These are phyloP conservation scores for Symbiodinium pilosum DNA, from an alignment of 73 alveolate genomes.

Conservation along the genomic window DNA sequence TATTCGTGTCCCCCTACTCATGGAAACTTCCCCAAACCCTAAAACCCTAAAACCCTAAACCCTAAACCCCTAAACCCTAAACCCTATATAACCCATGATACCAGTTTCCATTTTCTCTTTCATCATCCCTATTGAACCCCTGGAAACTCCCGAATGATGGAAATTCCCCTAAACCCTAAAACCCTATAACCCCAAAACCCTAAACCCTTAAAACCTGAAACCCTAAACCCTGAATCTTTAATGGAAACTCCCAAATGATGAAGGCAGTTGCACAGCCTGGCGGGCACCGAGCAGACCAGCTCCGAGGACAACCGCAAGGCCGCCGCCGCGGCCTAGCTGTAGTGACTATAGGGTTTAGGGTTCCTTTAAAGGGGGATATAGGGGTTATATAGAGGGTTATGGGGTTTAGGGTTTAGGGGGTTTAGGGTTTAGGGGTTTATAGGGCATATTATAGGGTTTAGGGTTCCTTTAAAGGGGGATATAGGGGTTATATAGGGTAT, in stretches of 20 bases:
- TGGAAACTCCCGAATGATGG: background rate
- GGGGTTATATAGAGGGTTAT: background rate
- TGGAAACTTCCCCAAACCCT: background rate
- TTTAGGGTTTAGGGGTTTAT: background rate
- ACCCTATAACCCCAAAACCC: background rate
- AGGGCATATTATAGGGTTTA: too few species aligned
- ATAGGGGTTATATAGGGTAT: background rate
- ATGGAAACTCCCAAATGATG: background rate
- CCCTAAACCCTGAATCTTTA: background rate
- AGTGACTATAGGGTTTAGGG: too few species aligned
- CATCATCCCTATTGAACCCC: too few species aligned
- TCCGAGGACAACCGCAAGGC: constrained; percentile 64
- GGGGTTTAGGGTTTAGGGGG: background rate
- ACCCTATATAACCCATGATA: background rate
- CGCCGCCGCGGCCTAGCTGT: background rate
- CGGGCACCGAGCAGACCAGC: constrained; percentile 15
- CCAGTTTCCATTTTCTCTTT: background rate
- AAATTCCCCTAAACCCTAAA: background rate
- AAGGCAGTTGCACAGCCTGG: constrained; percentile 58
- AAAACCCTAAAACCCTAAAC: background rate
- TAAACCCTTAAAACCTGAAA: background rate
- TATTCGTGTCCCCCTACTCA: background rate
- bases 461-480: background rate
- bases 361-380: background rate
- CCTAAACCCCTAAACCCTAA: background rate